Base-by-base conservation (phyloP, 2,329 filamentous ascomycete species). In the Xylaria sp. region DNA sequence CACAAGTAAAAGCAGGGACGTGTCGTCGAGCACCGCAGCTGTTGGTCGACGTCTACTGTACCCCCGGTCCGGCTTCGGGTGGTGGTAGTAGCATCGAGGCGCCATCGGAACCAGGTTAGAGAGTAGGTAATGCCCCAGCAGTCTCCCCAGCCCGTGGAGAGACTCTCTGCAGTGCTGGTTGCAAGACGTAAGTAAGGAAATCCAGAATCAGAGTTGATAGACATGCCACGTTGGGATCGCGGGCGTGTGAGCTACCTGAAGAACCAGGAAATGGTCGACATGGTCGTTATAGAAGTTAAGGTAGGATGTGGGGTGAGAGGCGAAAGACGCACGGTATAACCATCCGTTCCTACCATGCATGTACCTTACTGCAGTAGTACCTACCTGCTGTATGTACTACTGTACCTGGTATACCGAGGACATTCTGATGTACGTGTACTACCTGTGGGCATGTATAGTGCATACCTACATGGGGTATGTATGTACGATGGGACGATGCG, bases 101-200 rank as follows among this genome's bases (percentile, higher is more conserved):
- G 58, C 58, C 67, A 57, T 70, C 64, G 68, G 70, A 70, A 65
- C 64, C 64, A 56, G 63, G 50, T 58, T 41, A 32, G 50, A 60
- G 39, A 51, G 55, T 48, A 34, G 46, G 55, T 48, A 34, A 37
- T 37, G 34, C 34, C 34, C 34, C 34, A 37, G 34, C 34, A 10
- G 34, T 37, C 58, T 44, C 41, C 55, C 63, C 23, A 57, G 52
- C 37, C 58, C 46, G 25, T 64, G 59, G 56, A 46, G 66, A 39
- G 37, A 48, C 39, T 56, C 20, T 52, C 37, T 55, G 56, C 51
- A 56, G 25, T 15, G 23, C 28, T 52, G 56, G 50, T 58, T 63
- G 15, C 57, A 60, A 63, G 61, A 67, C 68, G 57, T 65, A 63
- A 65, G 57, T 65, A 63, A 65, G 56, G 51, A 28, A 59, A 68